Evolutionary conservation across 331 rosid species (phyloP).

Genomic region (Spiraea crenata): DNA sequence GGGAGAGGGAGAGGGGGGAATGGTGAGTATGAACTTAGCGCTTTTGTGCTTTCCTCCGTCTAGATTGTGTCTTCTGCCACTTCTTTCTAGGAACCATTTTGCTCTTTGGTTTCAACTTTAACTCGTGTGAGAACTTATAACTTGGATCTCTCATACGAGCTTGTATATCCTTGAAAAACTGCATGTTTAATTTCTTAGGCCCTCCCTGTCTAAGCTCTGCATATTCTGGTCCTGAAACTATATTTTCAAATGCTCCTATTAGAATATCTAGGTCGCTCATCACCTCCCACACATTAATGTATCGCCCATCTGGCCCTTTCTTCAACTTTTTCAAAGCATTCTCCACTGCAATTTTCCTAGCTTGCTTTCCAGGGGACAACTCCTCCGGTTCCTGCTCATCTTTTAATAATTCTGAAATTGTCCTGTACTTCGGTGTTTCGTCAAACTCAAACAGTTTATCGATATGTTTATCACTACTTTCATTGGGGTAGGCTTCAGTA

Average conservation of each 20-base stretch:
- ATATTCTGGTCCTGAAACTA: slow-evolving; percentile 86
- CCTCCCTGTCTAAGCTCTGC: slow-evolving; percentile 86
- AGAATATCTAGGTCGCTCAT: slow-evolving; percentile 85
- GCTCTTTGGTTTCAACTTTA: slow-evolving; percentile 82
- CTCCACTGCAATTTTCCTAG: slow-evolving; percentile 83
- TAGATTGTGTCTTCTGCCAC: slow-evolving; percentile 79
- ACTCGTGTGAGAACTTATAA: slow-evolving; percentile 75
- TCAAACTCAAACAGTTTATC: slow-evolving; percentile 90
- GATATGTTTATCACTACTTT: slow-evolving; percentile 69
- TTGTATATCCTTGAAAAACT: slow-evolving; percentile 48
- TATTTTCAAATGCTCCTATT: slow-evolving; percentile 82
- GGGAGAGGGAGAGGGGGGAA: not conserved
- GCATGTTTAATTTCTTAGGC: slow-evolving; percentile 60
- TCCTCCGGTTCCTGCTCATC: slow-evolving; percentile 81
- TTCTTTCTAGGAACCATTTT: slow-evolving; percentile 72
- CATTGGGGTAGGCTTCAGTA: slow-evolving; percentile 79
- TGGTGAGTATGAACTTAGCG: slow-evolving; percentile 30
- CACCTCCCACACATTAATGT: slow-evolving; percentile 79
- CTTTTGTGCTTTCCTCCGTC: slow-evolving; percentile 78
- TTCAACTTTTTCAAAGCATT: slow-evolving; percentile 82
- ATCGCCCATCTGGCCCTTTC: slow-evolving; percentile 86
- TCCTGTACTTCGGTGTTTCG: slow-evolving; percentile 74
- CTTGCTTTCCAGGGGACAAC: slow-evolving; percentile 85
- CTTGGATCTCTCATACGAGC: slow-evolving; percentile 50
- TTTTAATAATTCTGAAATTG: slow-evolving; percentile 67